Conservation (phyloP, 192 early-diverging fungal genomes). For the Paraglomus occultum region DNA sequence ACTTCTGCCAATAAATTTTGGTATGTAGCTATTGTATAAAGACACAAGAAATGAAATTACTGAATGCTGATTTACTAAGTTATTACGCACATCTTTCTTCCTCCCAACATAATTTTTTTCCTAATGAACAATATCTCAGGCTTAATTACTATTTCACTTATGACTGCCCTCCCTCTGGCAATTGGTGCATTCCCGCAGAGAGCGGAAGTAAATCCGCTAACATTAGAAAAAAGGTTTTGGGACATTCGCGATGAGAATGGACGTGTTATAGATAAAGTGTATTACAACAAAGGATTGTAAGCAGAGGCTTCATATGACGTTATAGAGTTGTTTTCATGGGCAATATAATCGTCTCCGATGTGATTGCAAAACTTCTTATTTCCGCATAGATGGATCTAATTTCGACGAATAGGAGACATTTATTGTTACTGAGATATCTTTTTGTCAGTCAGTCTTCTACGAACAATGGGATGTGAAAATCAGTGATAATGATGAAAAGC, state of each 20-base stretch:
- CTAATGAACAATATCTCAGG: constrained; percentile 28
- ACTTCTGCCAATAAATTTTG: constrained; percentile 61
- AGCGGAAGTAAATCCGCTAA: constrained; percentile 55
- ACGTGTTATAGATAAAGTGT: constrained; percentile 56
- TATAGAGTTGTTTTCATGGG: no score
- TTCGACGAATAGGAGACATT: no score
- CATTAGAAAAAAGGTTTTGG: constrained; percentile 65
- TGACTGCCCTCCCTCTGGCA: constrained; percentile 74
- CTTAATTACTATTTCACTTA: constrained; percentile 63
- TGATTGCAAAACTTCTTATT: no score
- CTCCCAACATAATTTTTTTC: no score
- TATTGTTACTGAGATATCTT: no score
- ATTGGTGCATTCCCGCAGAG: constrained; percentile 78
- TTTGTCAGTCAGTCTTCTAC: no score
- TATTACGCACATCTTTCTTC: no score
- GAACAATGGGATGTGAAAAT: no score
- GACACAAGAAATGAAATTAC: background rate
- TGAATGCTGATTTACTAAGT: no score
- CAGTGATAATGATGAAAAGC: no score
- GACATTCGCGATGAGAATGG: constrained; percentile 59
- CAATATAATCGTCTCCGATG: no score
- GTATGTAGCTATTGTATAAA: constrained; percentile 32
- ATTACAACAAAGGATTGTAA: constrained; percentile 78
- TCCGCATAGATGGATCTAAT: no score
- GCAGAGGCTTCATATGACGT: constrained; percentile 3